Evolutionary conservation across 2,329 filamentous ascomycete species (phyloP), one percentile per base, ranked within the genome.

Genomic region (Mollisiaceae sp.): DNA sequence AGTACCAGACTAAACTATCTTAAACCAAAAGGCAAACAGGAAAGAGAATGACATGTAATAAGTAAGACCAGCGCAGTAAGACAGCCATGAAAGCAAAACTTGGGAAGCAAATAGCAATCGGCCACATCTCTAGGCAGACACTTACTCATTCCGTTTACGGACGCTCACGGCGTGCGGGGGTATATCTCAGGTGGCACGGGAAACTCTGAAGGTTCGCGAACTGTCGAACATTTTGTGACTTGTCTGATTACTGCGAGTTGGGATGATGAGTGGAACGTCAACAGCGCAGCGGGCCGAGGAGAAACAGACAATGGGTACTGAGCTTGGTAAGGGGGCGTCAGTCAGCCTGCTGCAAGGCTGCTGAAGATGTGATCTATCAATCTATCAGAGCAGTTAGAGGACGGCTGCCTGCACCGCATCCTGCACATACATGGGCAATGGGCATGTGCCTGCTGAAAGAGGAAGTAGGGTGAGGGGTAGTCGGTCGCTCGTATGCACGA

Each of bases 71-170:
- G 27, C 50, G 39, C 56, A 56, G 56, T 64, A 41, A 64, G 62
- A 63, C 52, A 32, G 24, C 24, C 15, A 35, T 54, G 9, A 43
- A 27, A 27, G 15, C n/a, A 27, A 59, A 59, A 50, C 18, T 27
- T 57, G 50, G 50, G 57, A 60, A 64, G 62, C 62, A 64, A 64
- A 64, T 64, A 11, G 52, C 27, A 56, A 27, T 20, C n/a, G 45
- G 41, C 41, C 62, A 64, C 62, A 64, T 64, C 39, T 64, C 57
- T 11, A 64, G 62, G 62, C 62, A 55, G 39, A 54, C 50, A 54
- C 50, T 54, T 54, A 24, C n/a, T 24, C 11, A 14, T 12, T 22
- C n/a, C 45, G 6, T 20, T 50, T 50, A 43, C n/a, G 45, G 45
- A 50, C 45, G 45, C 22, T 50, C 45, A 50, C 45, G 45, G 24